A percentile compares a stretch with the other conserved stretches of the same genome.
Evolutionary conservation across 108 stramenopile genomes (phyloP).

Genomic region (Fistulifera pelliculosa): DNA sequence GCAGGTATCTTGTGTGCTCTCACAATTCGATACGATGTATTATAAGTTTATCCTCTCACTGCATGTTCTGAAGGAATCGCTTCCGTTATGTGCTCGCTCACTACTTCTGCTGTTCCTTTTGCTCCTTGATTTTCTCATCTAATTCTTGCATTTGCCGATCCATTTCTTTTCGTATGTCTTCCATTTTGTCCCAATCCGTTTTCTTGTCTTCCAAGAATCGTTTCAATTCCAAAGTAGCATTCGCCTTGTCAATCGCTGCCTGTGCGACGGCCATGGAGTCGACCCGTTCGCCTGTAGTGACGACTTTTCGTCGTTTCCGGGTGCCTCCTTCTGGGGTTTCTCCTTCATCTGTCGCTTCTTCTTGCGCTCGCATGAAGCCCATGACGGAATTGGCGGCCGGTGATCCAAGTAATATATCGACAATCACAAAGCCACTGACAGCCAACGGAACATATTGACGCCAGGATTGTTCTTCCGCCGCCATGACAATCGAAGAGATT

Average conservation of each 20-base stretch:
- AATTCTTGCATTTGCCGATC: slow-evolving; percentile 49
- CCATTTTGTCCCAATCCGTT: slow-evolving; percentile 51
- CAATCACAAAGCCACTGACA: slow-evolving; percentile 44
- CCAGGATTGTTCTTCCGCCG: slow-evolving; percentile 38
- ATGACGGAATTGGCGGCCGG: slow-evolving; percentile 59
- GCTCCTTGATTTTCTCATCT: slow-evolving; percentile 20
- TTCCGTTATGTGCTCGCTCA: too few species aligned
- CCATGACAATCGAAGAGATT: background rate
- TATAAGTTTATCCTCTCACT: too few species aligned
- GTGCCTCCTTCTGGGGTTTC: slow-evolving; percentile 1
- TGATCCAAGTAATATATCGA: slow-evolving; percentile 75
- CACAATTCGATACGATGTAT: too few species aligned
- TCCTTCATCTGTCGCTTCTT: slow-evolving; percentile 19
- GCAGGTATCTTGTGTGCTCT: too few species aligned
- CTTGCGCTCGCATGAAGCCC: slow-evolving; percentile 33
- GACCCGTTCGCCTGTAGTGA: slow-evolving; percentile 37
- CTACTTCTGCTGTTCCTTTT: background rate
- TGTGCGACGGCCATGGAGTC: slow-evolving; percentile 56
- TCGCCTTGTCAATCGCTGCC: slow-evolving; percentile 55
- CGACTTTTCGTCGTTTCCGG: background rate
- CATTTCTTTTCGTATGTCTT: slow-evolving; percentile 50
- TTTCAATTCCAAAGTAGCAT: slow-evolving; percentile 46
- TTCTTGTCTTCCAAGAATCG: slow-evolving; percentile 57
- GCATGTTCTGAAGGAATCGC: too few species aligned
- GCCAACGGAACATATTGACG: slow-evolving; percentile 77